A percentile compares a stretch with the other conserved stretches of the same genome.
phyloP scores from a whole-genome alignment of 805 yeast species.

The Candida nanaspora region DNA sequence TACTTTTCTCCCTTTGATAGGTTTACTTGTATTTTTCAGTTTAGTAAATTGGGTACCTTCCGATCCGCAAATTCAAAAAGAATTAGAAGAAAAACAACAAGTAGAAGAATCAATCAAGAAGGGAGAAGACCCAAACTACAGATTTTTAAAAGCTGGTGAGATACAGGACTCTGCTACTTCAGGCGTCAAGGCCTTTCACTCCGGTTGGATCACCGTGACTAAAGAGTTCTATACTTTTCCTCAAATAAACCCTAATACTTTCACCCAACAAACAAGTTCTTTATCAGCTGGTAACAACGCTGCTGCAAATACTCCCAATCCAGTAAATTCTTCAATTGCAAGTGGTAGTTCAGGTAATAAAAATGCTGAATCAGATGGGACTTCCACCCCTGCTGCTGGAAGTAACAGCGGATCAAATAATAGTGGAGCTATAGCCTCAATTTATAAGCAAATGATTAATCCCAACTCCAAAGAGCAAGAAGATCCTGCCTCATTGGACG shows the following conservation, averaged over 20 bases:
- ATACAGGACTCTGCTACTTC: conserved; percentile 51
- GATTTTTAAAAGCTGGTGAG: conserved; percentile 48
- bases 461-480: conserved; percentile 4
- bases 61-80: conserved; percentile 13
- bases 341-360: no score
- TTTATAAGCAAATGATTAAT: conserved; percentile 1
- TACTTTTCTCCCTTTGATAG: conserved; percentile 62
- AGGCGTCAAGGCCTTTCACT: conserved; percentile 56
- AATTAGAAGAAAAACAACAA: conserved; percentile 22
- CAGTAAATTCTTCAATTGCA: no score
- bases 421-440: not conserved
- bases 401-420: not conserved
- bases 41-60: conserved; percentile 23
- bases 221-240: conserved; percentile 60
- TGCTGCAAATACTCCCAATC: no score
- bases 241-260: conserved; percentile 24
- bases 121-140: conserved; percentile 21
- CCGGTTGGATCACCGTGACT: conserved; percentile 84
- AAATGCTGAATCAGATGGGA: not conserved
- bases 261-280: conserved; percentile 5
- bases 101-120: conserved; percentile 16
- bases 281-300: no score
- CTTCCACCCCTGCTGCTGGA: not conserved
- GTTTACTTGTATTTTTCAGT: conserved; percentile 32
- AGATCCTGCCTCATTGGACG: conserved; percentile 24